Conservation (phyloP, 345 rosid species). For the Dimocarpus longan region DNA sequence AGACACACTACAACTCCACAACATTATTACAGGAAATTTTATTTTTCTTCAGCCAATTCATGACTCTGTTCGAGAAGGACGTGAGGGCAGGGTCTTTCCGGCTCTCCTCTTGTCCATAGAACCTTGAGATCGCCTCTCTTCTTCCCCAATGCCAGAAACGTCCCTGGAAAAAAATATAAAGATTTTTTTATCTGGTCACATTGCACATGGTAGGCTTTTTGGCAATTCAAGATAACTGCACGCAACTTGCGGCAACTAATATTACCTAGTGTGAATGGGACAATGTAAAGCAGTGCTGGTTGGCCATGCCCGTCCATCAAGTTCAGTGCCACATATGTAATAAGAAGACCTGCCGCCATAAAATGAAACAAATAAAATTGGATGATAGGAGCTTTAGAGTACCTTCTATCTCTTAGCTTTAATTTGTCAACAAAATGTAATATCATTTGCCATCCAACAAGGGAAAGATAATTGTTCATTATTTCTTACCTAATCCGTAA, state of each 20-base stretch:
- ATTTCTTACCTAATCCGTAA: conserved; percentile 78
- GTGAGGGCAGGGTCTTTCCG: conserved; percentile 77
- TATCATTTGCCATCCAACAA: not conserved
- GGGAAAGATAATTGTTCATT: conserved; percentile 7
- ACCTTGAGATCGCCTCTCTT: conserved; percentile 72
- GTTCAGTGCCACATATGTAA: conserved; percentile 89
- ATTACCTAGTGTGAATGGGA: conserved; percentile 92
- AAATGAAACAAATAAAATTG: not conserved
- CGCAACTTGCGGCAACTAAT: not conserved
- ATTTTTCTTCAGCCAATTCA: conserved; percentile 23
- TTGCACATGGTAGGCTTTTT: not conserved
- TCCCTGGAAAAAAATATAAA: conserved; percentile 50
- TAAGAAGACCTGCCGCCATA: conserved; percentile 70
- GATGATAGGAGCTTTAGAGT: not conserved
- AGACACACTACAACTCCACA: conserved; percentile 17
- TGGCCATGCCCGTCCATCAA: conserved; percentile 99
- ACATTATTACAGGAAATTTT: conserved; percentile 13
- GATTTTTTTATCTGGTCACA: not conserved
- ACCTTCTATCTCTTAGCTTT: not conserved
- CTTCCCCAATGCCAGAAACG: conserved; percentile 64
- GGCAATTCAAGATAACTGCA: not conserved
- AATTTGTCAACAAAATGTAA: not conserved
- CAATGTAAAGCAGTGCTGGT: conserved; percentile 91
- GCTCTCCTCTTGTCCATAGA: conserved; percentile 86
- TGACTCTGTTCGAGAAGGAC: conserved; percentile 37